phyloP scores from a whole-genome alignment of 805 yeast species.

The Myxozyma monticola region DNA sequence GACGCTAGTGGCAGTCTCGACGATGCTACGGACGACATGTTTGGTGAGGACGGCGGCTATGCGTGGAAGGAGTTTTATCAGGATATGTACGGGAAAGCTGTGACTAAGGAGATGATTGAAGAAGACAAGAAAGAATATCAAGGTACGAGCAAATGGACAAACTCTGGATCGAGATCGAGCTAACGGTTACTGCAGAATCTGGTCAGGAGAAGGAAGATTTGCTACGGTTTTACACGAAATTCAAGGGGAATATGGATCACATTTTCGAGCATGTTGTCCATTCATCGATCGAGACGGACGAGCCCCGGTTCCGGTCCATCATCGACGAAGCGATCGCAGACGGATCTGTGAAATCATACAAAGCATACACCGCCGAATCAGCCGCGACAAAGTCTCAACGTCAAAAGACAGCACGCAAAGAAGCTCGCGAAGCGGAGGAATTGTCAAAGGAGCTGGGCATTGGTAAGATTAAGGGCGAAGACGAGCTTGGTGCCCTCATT shows the following conservation, averaged over 20 bases:
- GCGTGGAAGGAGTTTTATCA: constrained; percentile 42
- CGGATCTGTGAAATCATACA: constrained; percentile 42
- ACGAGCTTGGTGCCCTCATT: constrained; percentile 42
- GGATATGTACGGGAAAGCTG: constrained; percentile 37
- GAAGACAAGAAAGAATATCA: constrained; percentile 68
- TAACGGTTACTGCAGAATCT: constrained; percentile 14
- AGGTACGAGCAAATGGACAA: constrained; percentile 33
- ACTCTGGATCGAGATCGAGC: background rate
- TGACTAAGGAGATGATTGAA: constrained; percentile 52
- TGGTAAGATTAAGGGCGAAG: constrained; percentile 34
- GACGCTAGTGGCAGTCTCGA: constrained; percentile 71
- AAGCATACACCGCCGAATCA: constrained; percentile 49
- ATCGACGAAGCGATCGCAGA: constrained; percentile 49
- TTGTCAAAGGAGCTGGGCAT: constrained; percentile 51
- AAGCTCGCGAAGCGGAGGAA: constrained; percentile 57
- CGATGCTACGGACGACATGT: constrained; percentile 30
- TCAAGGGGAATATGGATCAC: constrained; percentile 66
- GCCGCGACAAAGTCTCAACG: constrained; percentile 45
- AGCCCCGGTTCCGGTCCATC: constrained; percentile 56
- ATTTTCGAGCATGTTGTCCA: constrained; percentile 79
- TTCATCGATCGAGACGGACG: constrained; percentile 64
- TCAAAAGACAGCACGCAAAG: constrained; percentile 40
- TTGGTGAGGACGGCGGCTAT: constrained; percentile 35
- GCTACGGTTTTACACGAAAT: constrained; percentile 54
- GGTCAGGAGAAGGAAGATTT: constrained; percentile 54